These are phyloP conservation scores for Clarireedia sp. DNA, from an alignment of 2,329 filamentous ascomycete genomes.

Conservation along the genomic window DNA sequence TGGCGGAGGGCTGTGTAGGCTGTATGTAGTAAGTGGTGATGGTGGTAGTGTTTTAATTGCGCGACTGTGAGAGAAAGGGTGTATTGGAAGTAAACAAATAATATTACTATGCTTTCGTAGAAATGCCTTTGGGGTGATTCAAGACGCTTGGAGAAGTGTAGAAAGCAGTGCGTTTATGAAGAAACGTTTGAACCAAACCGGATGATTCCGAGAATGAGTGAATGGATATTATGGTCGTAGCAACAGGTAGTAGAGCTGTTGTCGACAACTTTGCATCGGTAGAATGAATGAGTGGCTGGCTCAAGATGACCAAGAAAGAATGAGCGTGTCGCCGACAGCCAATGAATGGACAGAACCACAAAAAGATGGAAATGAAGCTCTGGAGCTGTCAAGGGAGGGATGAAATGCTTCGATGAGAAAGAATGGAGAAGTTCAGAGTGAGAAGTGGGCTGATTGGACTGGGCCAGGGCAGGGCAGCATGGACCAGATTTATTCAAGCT, in stretches of 20 bases:
- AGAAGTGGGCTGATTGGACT: neutral
- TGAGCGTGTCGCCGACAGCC: neutral
- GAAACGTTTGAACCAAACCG: no score
- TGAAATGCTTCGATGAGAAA: neutral
- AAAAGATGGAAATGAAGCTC: neutral
- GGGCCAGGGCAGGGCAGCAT: neutral
- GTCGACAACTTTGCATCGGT: neutral
- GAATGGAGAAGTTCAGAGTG: neutral
- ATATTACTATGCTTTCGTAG: no score
- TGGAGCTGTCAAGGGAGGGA: neutral
- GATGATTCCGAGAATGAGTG: no score
- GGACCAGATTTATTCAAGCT: no score
- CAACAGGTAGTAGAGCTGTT: neutral
- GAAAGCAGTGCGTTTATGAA: no score
- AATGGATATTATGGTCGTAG: no score
- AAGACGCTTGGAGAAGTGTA: no score
- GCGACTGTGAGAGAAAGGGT: neutral
- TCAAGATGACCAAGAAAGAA: neutral
- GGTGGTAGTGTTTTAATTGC: neutral
- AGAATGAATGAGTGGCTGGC: neutral
- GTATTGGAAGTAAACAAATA: neutral
- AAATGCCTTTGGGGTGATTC: no score
- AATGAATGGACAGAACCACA: neutral
- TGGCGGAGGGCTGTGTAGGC: constrained; percentile 5
- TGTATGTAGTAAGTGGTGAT: neutral